Base-by-base conservation (phyloP, 306 rosid genomes). In the Rubus idaeus region DNA sequence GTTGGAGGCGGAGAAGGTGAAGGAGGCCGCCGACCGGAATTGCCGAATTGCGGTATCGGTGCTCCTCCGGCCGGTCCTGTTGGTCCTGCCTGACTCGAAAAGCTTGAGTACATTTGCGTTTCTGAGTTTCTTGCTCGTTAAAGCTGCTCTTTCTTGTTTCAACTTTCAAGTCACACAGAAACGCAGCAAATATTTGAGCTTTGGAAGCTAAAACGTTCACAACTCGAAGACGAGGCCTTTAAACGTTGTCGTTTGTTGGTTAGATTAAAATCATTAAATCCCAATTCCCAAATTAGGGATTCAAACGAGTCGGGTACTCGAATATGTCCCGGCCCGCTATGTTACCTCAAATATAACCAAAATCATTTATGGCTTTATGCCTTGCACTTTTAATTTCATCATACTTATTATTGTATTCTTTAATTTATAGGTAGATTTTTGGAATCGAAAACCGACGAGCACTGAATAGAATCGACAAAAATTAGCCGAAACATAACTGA, bases 51-150 rank as follows among this genome's bases (percentile, higher is more conserved):
- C 9, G 78, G 86, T 70, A 26, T 26, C 8, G n/a, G 83, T 6
- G 87, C 56, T 56, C 26, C 18, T 70, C 63, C 46, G 82, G 85
- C 21, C 5, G 85, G 87, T 16, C 6, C 61, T 4, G 67, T 5
- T 49, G 98, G 98, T 7, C 98, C 98, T 4, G 92, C 8, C 65
- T 23, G 40, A 5, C 17, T 11, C 17, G 65, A 23, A 39, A 60
- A 58, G 64, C 64, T 23, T 4, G 35, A 8, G 35, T 20, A 58
- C 64, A 56, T 20, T 3, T 17, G 35, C 18, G 53, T 20, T 5
- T n/a, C 17, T 18, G 10, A 55, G 20, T 17, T 51, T 51, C 51
- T 14, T 30, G 35, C 35, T 30, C 35, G 35, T 30, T 30, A 30
- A 30, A 30, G 35, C 35, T 30, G 35, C 1, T 30, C 35, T 30